Evolutionary conservation across 192 early-diverging fungal species (phyloP).

Genomic region (Linnemannia exigua): DNA sequence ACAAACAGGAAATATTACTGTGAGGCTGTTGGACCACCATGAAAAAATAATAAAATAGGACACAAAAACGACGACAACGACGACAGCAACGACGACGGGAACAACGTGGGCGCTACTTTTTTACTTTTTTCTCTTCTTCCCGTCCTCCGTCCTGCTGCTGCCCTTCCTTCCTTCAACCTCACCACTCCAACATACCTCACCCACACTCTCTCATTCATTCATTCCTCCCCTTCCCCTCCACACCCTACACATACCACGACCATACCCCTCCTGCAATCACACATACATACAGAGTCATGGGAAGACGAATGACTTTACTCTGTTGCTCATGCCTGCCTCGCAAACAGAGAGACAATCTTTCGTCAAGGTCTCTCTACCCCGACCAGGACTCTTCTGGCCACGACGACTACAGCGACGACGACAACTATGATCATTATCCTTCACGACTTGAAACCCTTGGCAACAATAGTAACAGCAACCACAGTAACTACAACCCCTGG

Average conservation of each 20-base stretch:
- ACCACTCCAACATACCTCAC: background rate
- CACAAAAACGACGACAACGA: background rate
- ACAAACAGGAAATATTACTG: slow-evolving; percentile 1
- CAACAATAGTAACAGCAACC: slow-evolving; percentile 5
- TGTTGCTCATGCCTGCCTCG: slow-evolving; percentile 45
- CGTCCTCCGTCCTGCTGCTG: background rate
- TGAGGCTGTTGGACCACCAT: background rate
- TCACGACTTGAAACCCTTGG: background rate
- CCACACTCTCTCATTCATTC: background rate
- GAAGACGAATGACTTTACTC: slow-evolving; percentile 14
- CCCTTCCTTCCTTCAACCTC: background rate
- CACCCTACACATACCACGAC: background rate
- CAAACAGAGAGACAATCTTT: slow-evolving; percentile 52
- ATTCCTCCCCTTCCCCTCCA: background rate
- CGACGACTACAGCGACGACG: slow-evolving; percentile 42
- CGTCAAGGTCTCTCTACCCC: slow-evolving; percentile 33
- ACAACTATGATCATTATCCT: slow-evolving; percentile 19
- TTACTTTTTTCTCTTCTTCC: background rate
- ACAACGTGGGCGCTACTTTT: background rate
- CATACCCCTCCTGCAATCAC: too few relatives aligned
- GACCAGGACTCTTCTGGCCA: slow-evolving; percentile 43
- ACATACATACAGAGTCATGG: slow-evolving; percentile 20
- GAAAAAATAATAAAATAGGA: background rate
- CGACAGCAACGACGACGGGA: too few relatives aligned
- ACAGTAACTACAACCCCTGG: slow-evolving; percentile 28